phyloP scores from a whole-genome alignment of 2,329 filamentous ascomycete genomes.

The Aaosphaeria arxii region DNA sequence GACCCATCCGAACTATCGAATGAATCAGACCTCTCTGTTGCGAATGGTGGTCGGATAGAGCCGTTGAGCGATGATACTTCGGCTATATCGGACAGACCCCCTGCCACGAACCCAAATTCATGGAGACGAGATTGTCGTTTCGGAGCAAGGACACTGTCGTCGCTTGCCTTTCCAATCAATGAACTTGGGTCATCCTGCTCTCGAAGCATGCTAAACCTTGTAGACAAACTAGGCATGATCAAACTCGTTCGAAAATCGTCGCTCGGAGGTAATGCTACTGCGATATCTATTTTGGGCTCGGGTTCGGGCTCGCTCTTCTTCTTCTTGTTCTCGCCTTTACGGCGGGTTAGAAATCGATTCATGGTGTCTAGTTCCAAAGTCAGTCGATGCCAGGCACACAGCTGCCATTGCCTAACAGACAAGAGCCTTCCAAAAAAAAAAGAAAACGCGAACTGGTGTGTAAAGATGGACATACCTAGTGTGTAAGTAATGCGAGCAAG shows the following conservation, averaged over 20 bases:
- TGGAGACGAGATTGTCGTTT: slow-evolving; percentile 75
- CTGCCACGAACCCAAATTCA: slow-evolving; percentile 64
- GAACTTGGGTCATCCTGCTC: slow-evolving; percentile 91
- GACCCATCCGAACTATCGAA: slow-evolving; percentile 68
- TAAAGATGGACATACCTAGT: too few species aligned
- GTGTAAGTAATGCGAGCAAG: too few species aligned
- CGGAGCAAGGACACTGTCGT: slow-evolving; percentile 86
- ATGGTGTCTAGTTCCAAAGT: slow-evolving; percentile 46
- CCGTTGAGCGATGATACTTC: slow-evolving; percentile 75
- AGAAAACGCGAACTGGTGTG: too few species aligned
- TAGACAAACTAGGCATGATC: slow-evolving; percentile 91
- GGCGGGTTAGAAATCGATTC: slow-evolving; percentile 76
- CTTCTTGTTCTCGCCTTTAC: slow-evolving; percentile 61
- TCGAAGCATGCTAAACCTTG: slow-evolving; percentile 92
- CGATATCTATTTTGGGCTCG: slow-evolving; percentile 69
- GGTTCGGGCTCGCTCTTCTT: slow-evolving; percentile 50
- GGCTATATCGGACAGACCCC: slow-evolving; percentile 75
- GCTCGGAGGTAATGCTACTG: slow-evolving; percentile 69
- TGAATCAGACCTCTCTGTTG: slow-evolving; percentile 61
- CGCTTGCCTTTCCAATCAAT: slow-evolving; percentile 87
- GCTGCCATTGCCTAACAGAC: too few species aligned
- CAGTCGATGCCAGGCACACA: slow-evolving; percentile 9
- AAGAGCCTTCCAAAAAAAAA: too few species aligned
- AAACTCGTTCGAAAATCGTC: slow-evolving; percentile 95
- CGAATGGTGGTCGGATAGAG: slow-evolving; percentile 56